Conservation (phyloP, 768 basidiomycete genomes). For the Phaeotremella fagi region DNA sequence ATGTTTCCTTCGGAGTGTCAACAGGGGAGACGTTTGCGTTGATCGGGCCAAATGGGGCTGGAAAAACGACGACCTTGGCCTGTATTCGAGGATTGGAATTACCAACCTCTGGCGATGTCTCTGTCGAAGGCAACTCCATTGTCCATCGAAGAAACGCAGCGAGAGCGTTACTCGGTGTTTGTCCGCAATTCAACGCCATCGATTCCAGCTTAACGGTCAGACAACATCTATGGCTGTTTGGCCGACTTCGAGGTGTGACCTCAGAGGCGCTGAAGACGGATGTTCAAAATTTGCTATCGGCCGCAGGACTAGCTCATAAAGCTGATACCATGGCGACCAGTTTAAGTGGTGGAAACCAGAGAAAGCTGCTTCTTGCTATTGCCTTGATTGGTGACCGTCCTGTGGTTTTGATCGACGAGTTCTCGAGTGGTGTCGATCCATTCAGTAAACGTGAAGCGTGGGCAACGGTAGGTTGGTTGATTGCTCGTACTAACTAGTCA, state of each 20-base stretch:
- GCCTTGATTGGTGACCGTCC: slow-evolving; percentile 71
- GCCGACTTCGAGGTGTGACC: slow-evolving; percentile 65
- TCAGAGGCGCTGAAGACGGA: slow-evolving; percentile 56
- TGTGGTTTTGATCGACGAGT: slow-evolving; percentile 75
- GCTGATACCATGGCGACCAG: slow-evolving; percentile 68
- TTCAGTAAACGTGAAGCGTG: slow-evolving; percentile 83
- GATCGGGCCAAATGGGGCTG: slow-evolving; percentile 76
- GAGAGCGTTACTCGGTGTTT: slow-evolving; percentile 64
- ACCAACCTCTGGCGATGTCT: slow-evolving; percentile 65
- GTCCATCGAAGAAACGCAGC: slow-evolving; percentile 62
- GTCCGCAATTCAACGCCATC: slow-evolving; percentile 79
- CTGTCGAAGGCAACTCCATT: slow-evolving; percentile 64
- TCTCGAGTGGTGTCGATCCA: slow-evolving; percentile 75
- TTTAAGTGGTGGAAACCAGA: slow-evolving; percentile 72
- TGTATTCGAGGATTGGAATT: slow-evolving; percentile 57
- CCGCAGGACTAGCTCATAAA: slow-evolving; percentile 59
- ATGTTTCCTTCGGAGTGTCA: slow-evolving; percentile 65
- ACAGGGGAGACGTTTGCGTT: slow-evolving; percentile 65
- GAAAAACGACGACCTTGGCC: slow-evolving; percentile 76
- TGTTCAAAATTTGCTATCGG: slow-evolving; percentile 58
- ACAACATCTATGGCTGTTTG: slow-evolving; percentile 68
- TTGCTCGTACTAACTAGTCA: neutral
- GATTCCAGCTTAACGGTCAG: slow-evolving; percentile 68
- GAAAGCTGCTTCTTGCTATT: slow-evolving; percentile 70
- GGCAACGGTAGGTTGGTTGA: slow-evolving; percentile 65